A percentile compares a stretch with the other conserved stretches of the same genome.
Conservation (phyloP, 208 protist genomes). For the Leishmania mexicana region DNA sequence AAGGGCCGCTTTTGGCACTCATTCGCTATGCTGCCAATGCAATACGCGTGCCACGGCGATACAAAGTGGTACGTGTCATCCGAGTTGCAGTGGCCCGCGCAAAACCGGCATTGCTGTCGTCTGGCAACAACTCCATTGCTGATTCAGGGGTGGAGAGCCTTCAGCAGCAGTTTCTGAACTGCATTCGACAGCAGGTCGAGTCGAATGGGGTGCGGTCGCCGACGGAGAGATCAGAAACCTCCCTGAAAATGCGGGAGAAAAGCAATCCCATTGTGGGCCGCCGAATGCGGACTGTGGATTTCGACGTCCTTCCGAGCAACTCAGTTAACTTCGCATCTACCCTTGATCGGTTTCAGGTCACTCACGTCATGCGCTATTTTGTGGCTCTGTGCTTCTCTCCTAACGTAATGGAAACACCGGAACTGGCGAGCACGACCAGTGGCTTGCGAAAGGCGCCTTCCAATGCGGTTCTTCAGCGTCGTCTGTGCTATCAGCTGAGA, state of each 20-base stretch:
- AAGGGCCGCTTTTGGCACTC: not conserved
- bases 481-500: conserved; percentile 24
- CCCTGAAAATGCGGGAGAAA: conserved; percentile 17
- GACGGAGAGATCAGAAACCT: conserved; percentile 23
- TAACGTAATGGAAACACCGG: not conserved
- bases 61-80: conserved; percentile 30
- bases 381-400: conserved; percentile 31
- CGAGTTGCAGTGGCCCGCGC: conserved; percentile 22
- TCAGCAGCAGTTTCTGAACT: conserved; percentile 29
- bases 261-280: conserved; percentile 13
- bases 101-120: not conserved
- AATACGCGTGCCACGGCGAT: conserved; percentile 22
- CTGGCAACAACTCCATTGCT: conserved; percentile 8
- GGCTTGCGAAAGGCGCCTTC: conserved; percentile 1
- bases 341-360: conserved; percentile 31
- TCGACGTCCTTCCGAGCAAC: conserved; percentile 15
- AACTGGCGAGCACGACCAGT: conserved; percentile 15
- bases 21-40: not conserved
- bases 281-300: conserved; percentile 27
- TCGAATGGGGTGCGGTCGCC: conserved; percentile 14
- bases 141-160: conserved; percentile 12
- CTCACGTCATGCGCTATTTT: conserved; percentile 34
- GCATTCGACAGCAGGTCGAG: conserved; percentile 23
- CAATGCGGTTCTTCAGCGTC: conserved; percentile 23
- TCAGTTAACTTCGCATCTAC: conserved; percentile 20